Conservation (phyloP, 352 stramenopile genomes). For the Achlya hypogyna region DNA sequence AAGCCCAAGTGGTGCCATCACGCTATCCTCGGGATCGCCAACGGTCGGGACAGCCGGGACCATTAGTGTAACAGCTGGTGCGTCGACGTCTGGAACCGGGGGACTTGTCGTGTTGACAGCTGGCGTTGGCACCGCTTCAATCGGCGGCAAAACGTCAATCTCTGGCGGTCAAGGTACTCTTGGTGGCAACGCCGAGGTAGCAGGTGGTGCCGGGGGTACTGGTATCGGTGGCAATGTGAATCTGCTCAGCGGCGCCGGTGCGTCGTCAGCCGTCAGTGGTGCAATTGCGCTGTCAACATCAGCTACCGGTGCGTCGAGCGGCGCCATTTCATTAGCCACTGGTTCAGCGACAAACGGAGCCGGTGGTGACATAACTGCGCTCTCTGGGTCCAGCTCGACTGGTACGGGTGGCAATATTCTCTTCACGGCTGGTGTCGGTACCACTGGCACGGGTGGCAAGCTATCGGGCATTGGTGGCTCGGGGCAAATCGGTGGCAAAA, state of each 20-base stretch:
- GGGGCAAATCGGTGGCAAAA: constrained; percentile 14
- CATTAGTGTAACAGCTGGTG: neutral
- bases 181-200: constrained; percentile 15
- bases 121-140: neutral
- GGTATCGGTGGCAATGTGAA: neutral
- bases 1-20: constrained; percentile 16
- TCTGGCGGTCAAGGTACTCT: constrained; percentile 17
- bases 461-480: neutral
- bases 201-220: constrained; percentile 1
- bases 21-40: neutral
- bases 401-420: constrained; percentile 30
- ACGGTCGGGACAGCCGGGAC: constrained; percentile 3
- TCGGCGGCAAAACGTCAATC: neutral
- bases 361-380: constrained; percentile 7
- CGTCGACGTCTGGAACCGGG: constrained; percentile 1
- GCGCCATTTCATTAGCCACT: constrained; percentile 1
- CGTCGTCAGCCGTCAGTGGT: constrained; percentile 3
- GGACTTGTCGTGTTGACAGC: constrained; percentile 7
- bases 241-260: constrained; percentile 2
- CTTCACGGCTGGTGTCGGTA: constrained; percentile 3
- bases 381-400: constrained; percentile 25
- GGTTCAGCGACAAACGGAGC: constrained; percentile 8
- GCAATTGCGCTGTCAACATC: constrained; percentile 11
- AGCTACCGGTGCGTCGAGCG: constrained; percentile 3
- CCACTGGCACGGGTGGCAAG: neutral